phyloP scores from a whole-genome alignment of 2,329 filamentous ascomycete species.

The Raffaelea albimanens region DNA sequence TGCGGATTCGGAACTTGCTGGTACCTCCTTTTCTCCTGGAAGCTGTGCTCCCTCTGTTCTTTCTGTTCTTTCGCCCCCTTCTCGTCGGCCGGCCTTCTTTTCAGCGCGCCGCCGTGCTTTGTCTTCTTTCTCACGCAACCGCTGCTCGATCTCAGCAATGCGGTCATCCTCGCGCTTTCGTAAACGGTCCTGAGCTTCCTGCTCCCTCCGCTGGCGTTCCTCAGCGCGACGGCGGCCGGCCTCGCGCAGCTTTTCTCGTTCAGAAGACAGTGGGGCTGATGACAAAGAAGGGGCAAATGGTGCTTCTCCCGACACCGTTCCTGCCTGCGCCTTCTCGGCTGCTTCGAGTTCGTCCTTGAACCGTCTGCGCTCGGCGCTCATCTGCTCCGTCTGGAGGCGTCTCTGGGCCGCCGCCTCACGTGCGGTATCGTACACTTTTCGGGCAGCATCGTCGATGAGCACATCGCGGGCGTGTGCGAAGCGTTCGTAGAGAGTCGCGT shows the following conservation, averaged over 20 bases:
- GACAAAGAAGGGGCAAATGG: constrained; percentile 1
- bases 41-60: neutral
- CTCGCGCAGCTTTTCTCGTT: constrained; percentile 22
- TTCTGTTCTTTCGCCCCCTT: neutral
- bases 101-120: constrained; percentile 28
- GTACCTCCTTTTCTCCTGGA: constrained; percentile 3
- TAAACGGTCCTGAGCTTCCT: constrained; percentile 30
- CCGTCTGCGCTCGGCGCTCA: constrained; percentile 61
- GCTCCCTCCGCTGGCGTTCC: constrained; percentile 30
- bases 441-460: constrained; percentile 59
- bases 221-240: constrained; percentile 26
- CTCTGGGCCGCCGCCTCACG: constrained; percentile 62
- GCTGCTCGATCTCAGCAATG: constrained; percentile 33
- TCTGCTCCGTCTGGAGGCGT: constrained; percentile 59
- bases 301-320: constrained; percentile 26
- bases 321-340: constrained; percentile 50
- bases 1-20: constrained; percentile 1
- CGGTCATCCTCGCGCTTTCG: constrained; percentile 29
- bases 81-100: constrained; percentile 22
- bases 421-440: constrained; percentile 68
- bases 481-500: constrained; percentile 74
- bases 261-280: constrained; percentile 11
- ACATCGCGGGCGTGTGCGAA: constrained; percentile 83
- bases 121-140: constrained; percentile 30
- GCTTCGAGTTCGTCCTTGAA: constrained; percentile 84